Evolutionary conservation across 352 stramenopile species (phyloP).

Genomic region (Phytophthora boehmeriae): DNA sequence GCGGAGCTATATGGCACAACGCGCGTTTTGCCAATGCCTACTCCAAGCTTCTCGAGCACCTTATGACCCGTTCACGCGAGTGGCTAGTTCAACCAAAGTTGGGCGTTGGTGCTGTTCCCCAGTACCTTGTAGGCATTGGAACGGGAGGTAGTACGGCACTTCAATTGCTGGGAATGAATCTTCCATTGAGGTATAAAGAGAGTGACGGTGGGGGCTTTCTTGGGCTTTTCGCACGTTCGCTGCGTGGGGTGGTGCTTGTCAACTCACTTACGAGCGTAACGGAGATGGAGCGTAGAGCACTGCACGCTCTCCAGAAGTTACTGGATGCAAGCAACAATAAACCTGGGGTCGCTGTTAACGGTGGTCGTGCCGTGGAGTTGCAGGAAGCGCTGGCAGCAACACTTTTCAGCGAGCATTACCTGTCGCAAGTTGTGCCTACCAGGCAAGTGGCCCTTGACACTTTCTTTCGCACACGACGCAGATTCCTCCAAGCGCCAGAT

Average conservation of each 20-base stretch:
- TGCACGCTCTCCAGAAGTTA: slow-evolving; percentile 27
- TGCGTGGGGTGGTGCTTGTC: slow-evolving; percentile 63
- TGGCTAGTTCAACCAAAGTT: slow-evolving; percentile 83
- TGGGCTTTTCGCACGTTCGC: slow-evolving; percentile 40
- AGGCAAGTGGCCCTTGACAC: slow-evolving; percentile 46
- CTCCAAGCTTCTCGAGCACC: slow-evolving; percentile 50
- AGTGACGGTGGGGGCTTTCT: slow-evolving; percentile 30
- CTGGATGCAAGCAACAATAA: slow-evolving; percentile 11
- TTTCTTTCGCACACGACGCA: slow-evolving; percentile 56
- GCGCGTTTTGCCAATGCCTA: slow-evolving; percentile 52
- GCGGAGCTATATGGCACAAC: slow-evolving; percentile 53
- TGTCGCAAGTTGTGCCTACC: slow-evolving; percentile 53
- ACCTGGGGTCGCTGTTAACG: not conserved
- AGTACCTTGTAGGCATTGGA: slow-evolving; percentile 73
- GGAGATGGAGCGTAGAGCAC: slow-evolving; percentile 29
- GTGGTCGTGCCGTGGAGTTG: slow-evolving; percentile 37
- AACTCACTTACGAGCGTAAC: slow-evolving; percentile 44
- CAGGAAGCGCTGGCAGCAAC: slow-evolving; percentile 51
- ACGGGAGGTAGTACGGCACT: slow-evolving; percentile 56
- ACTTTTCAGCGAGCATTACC: slow-evolving; percentile 70
- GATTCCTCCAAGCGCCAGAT: slow-evolving; percentile 46
- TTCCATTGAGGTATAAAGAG: slow-evolving; percentile 37
- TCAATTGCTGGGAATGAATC: slow-evolving; percentile 50
- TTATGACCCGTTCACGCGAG: slow-evolving; percentile 56
- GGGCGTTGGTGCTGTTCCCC: slow-evolving; percentile 57